Evolutionary conservation across 2,329 filamentous ascomycete species (phyloP), one percentile per base, ranked within the genome.

Genomic region (Aspergillus japonicus): DNA sequence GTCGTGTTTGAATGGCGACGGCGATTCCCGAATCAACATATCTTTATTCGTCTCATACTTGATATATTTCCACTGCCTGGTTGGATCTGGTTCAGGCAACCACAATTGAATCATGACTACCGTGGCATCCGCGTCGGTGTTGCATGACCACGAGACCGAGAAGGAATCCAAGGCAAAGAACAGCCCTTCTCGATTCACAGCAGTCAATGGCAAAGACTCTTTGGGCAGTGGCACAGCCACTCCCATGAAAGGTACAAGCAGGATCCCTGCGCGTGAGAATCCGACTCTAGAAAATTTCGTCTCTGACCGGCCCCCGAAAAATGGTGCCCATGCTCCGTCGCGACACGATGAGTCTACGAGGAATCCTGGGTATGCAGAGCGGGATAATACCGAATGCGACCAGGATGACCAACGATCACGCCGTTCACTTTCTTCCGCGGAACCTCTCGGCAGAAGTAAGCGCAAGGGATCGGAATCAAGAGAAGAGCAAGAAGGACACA

Each of bases 381-480:
- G 83, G 62, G 80, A 81, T 63, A 77, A 47, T 51, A 35, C 54
- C 8, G 52, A 57, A 56, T 60, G 66, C 44, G 62, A 61, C 53
- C 69, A 67, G 54, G 68, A 70, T 12, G 65, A 69, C 53, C 60
- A 55, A 53, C 54, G 51, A 29, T 69, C 69, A 19, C 70, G 64
- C 47, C 66, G 61, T 33, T 72, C 71, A 1, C 65, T 68, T 2
- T 70, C 72, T n/a, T 62, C 64, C 12, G 39, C 55, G 31, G 59
- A 63, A 48, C 50, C 64, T 14, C 57, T 64, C 59, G 66, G 66
- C 64, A 89, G 88, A 75, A 85, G 87, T 68, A 83, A 83, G 65
- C 75, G 82, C 59, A 94, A 92, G 75, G 85, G 90, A 61, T 91
- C 90, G 6, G 78, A 81, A 50, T 90, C 89, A 5, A 73, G 80